phyloP scores from a whole-genome alignment of 2,329 filamentous ascomycete species.

The Ceratocystis eucalypticola region DNA sequence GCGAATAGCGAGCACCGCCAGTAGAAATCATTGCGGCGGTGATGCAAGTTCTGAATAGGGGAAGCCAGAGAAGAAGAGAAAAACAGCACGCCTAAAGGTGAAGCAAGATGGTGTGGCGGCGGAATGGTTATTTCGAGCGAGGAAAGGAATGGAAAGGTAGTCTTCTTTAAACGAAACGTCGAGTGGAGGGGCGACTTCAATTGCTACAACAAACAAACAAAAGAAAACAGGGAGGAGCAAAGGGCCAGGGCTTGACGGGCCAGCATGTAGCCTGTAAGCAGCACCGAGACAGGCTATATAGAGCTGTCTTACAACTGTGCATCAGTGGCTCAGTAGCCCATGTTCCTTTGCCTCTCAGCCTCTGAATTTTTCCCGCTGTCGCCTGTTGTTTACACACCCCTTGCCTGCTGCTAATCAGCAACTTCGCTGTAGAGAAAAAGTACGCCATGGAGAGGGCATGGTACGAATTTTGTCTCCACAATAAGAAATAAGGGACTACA shows the following conservation, averaged over 20 bases:
- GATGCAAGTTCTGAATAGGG: neutral
- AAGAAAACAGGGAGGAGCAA: neutral
- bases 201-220: neutral
- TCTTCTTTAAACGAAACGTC: conserved; percentile 2
- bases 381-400: neutral
- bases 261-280: too few relatives aligned
- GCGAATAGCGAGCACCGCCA: conserved; percentile 59
- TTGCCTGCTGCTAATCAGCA: too few relatives aligned
- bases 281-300: neutral
- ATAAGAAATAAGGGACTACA: neutral
- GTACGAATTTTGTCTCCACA: neutral
- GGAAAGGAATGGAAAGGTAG: conserved; percentile 1
- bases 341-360: neutral
- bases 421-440: too few relatives aligned
- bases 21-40: conserved; percentile 40
- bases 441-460: neutral
- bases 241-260: neutral
- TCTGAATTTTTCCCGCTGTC: neutral
- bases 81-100: neutral
- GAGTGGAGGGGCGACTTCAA: conserved; percentile 1
- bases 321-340: neutral
- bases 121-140: neutral
- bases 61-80: neutral
- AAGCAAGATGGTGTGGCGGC: conserved; percentile 1
- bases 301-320: neutral